Conservation (phyloP, 1,284 basidiomycete species). For the Cystobasidiaceae sp. region DNA sequence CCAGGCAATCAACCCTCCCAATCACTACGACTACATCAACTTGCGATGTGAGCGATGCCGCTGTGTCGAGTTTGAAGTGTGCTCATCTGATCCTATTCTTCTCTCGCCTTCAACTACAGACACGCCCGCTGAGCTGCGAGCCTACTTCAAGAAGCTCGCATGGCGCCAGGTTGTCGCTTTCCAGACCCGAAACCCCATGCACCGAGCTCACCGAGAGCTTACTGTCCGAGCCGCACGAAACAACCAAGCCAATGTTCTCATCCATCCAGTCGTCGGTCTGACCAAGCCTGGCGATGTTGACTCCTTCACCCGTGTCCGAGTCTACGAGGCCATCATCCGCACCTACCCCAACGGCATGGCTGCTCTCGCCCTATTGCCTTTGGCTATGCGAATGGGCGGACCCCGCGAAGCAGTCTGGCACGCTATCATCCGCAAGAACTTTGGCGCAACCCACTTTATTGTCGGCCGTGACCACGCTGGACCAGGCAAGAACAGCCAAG, state of each 20-base stretch:
- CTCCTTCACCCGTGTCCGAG: constrained; percentile 83
- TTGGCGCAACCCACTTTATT: constrained; percentile 96
- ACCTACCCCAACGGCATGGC: constrained; percentile 98
- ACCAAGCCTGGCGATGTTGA: constrained; percentile 97
- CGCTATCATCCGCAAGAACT: constrained; percentile 98
- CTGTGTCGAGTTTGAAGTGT: no score
- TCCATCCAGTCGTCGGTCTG: constrained; percentile 95
- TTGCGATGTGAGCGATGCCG: constrained; percentile 65
- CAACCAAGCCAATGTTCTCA: constrained; percentile 90
- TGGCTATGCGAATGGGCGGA: constrained; percentile 98
- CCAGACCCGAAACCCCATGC: constrained; percentile 97
- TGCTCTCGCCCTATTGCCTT: constrained; percentile 85
- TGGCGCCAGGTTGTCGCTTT: constrained; percentile 98
- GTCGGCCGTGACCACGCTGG: constrained; percentile 63
- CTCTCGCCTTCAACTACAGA: constrained; percentile 53
- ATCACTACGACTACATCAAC: constrained; percentile 92
- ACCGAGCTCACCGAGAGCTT: constrained; percentile 93
- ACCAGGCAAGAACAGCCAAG: constrained; percentile 92
- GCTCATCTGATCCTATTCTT: neutral
- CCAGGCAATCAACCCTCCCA: constrained; percentile 83
- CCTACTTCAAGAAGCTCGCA: constrained; percentile 92
- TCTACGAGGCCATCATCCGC: constrained; percentile 87
- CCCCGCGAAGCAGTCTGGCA: constrained; percentile 98
- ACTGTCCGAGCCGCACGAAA: constrained; percentile 94
- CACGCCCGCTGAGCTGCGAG: constrained; percentile 86